A percentile compares a stretch with the other conserved stretches of the same genome.
Conservation (phyloP, 345 rosid genomes). For the Euclidium syriacum region DNA sequence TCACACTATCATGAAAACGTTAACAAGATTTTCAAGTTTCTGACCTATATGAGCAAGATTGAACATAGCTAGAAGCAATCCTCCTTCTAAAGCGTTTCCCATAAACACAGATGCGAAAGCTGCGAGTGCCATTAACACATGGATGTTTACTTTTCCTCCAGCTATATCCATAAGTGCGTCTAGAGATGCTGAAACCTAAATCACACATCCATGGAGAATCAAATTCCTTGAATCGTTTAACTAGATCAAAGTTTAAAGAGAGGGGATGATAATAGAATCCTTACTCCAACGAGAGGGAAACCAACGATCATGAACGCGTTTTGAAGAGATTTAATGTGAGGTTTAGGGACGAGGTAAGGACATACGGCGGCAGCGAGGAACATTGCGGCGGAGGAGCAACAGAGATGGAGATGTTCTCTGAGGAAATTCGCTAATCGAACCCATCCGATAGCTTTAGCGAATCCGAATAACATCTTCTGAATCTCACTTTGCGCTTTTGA, state of each 20-base stretch:
- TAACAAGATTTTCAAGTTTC: neutral
- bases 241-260: neutral
- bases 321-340: constrained; percentile 55
- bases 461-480: constrained; percentile 46
- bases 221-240: neutral
- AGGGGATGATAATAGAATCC: neutral
- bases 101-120: constrained; percentile 92
- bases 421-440: constrained; percentile 61
- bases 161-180: constrained; percentile 87
- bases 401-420: constrained; percentile 79
- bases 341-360: constrained; percentile 64
- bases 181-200: constrained; percentile 85
- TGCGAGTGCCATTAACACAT: constrained; percentile 93
- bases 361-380: constrained; percentile 74
- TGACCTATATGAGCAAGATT: constrained; percentile 95
- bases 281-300: constrained; percentile 93
- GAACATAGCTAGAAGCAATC: constrained; percentile 93
- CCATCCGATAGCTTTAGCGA: constrained; percentile 77
- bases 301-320: constrained; percentile 58
- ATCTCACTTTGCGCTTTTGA: constrained; percentile 37
- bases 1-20: neutral
- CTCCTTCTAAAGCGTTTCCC: constrained; percentile 96
- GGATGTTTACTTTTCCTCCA: constrained; percentile 92
- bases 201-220: neutral
- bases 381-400: constrained; percentile 70